Evolutionary conservation across 306 rosid genomes (phyloP).

Genomic region (Casuarina cunninghamiana): DNA sequence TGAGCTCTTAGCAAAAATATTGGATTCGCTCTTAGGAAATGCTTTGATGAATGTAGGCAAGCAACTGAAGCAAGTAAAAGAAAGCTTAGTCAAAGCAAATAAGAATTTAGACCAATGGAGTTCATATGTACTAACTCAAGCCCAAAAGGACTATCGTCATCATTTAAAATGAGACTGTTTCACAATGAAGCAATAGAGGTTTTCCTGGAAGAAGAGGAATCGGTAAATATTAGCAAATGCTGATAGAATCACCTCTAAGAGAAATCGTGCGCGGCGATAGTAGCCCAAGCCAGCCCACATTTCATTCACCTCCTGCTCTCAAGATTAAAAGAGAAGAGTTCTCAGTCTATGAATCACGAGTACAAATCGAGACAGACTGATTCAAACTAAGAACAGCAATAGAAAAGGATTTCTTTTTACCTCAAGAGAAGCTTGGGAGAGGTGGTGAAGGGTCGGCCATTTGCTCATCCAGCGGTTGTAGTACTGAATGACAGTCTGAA

Average conservation of each 20-base stretch:
- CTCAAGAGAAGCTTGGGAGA: conserved; percentile 82
- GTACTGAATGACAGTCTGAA: conserved; percentile 74
- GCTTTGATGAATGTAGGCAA: no score
- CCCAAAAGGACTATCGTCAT: neutral
- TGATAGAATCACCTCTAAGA: conserved; percentile 59
- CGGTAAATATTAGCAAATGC: neutral
- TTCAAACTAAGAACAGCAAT: neutral
- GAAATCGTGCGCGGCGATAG: conserved; percentile 91
- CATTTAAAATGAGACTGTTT: neutral
- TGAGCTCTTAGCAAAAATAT: no score
- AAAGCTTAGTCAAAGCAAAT: neutral
- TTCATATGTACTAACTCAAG: neutral
- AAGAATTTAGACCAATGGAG: neutral
- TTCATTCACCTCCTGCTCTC: conserved; percentile 84
- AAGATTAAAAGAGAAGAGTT: no score
- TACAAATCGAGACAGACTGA: neutral
- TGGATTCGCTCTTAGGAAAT: no score
- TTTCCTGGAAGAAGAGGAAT: neutral
- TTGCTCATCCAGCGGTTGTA: conserved; percentile 76
- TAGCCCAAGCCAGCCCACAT: conserved; percentile 97
- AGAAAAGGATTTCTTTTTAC: conserved; percentile 18
- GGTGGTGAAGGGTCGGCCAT: conserved; percentile 80
- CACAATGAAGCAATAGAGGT: neutral
- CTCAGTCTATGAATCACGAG: neutral
- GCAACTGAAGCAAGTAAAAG: neutral